Evolutionary conservation across 2,329 filamentous ascomycete species (phyloP).

Genomic region (Alternaria brassicicola): DNA sequence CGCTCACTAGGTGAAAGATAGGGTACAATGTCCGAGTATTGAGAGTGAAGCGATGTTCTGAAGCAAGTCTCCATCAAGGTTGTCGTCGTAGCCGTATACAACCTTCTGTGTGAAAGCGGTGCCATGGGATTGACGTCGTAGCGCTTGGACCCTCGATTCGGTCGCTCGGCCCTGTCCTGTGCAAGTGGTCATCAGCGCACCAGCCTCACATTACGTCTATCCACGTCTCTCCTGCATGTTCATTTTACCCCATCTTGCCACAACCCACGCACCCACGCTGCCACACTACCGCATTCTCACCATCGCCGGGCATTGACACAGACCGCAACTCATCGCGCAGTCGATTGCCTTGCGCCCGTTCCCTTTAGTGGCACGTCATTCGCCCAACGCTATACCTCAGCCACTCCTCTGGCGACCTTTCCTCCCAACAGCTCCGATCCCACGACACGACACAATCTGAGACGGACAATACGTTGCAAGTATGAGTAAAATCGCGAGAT

Average conservation of each 20-base stretch:
- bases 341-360: constrained; percentile 11
- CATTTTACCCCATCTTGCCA: constrained; percentile 16
- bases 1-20: not conserved
- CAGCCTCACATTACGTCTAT: constrained; percentile 19
- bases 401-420: constrained; percentile 15
- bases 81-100: not conserved
- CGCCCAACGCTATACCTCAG: constrained; percentile 14
- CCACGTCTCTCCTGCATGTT: constrained; percentile 13
- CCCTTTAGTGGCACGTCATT: constrained; percentile 16
- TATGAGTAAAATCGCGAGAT: constrained; percentile 98
- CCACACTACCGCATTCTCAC: constrained; percentile 4
- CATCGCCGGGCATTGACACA: constrained; percentile 1
- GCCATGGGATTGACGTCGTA: constrained; percentile 14
- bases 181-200: constrained; percentile 16
- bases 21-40: not conserved
- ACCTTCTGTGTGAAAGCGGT: not conserved
- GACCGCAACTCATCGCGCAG: not conserved
- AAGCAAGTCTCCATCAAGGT: not conserved
- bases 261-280: constrained; percentile 5
- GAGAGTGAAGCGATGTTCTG: not conserved
- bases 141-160: constrained; percentile 16
- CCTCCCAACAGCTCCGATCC: constrained; percentile 12
- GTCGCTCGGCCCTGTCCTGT: constrained; percentile 12
- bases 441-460: not conserved
- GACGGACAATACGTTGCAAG: constrained; percentile 31